Evolutionary conservation across 2,329 filamentous ascomycete species (phyloP), one percentile per base, ranked within the genome.

Genomic region (Ambrosiella beaveri): DNA sequence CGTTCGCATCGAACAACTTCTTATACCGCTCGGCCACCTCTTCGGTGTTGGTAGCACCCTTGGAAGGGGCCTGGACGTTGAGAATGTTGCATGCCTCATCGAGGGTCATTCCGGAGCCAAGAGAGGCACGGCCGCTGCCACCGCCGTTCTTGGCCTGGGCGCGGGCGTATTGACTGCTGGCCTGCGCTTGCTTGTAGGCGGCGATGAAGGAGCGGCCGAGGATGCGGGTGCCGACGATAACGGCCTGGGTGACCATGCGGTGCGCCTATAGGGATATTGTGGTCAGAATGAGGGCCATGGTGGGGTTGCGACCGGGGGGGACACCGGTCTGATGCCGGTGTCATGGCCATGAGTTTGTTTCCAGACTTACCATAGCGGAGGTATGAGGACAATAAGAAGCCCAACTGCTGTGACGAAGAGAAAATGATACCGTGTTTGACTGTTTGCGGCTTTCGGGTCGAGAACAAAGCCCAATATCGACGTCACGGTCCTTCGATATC

Each of bases 41-140:
- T 65, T 90, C 86, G 68, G 90, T 74, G 68, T 90, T 86, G 61
- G 84, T 78, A 68, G 88, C 78, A 61, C 77, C 80, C 69, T 85
- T 80, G 17, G 67, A 64, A 1, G 91, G 90, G 41, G 90, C 88
- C 70, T 91, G 88, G 64, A 98, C 89, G 70, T 98, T 95, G 62
- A 98, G 80, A 67, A 98, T 96, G 72, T 89, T 88, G 80, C 89
- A 97, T 57, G 93, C 93, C 76, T 98, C 93, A 64, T 95, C 88
- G 66, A 98, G 82, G 7, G 89, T 93, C 71, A 97, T 85, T 68
- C 89, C 87, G 4, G 81, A 80, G 59, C 77, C 76, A 1, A 67
- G 64, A 35, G 77, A 70, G 61, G 78, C 75, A 62, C 78, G 77
- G 64, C 78, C 78, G 56, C 73, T 66, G 8, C 69, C 69, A 40